Base-by-base conservation (phyloP, 2,329 filamentous ascomycete genomes). In the Ophiostoma populinum region DNA sequence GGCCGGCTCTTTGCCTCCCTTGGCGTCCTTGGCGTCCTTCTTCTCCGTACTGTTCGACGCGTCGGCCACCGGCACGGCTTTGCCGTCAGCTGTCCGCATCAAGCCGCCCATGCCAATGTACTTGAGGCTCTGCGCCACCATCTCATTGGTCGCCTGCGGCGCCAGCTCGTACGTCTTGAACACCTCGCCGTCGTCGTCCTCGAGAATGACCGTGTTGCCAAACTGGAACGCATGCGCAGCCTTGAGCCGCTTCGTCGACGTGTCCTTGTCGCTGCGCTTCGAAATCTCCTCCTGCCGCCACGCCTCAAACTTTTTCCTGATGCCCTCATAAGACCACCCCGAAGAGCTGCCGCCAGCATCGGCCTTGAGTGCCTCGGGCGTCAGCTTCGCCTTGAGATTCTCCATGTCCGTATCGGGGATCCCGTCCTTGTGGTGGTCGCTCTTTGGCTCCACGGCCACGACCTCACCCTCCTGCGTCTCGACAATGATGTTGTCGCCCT, bases 391-490 rank as follows among this genome's bases (percentile, higher is more conserved):
- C 8, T 44, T 40, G 31, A 31, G 42, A 30, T 33, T 46, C 39
- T 22, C 45, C 3, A 30, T n/a, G 17, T 42, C 34, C 6, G 28
- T 10, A 24, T 4, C 30, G 20, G 9, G 13, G 24, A 12, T 21
- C 6, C 6, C 32, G n/a, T 17, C 9, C 9, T 15, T 18, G 12
- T 28, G 17, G 1, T 9, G 7, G 3, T 19, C 15, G 3, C 7
- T 19, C 25, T 6, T n/a, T 27, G 68, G 55, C 43, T 75, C 64
- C 0, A 81, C 70, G 13, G 70, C 70, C 6, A 94, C 52, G 3
- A 94, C 86, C 36, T 94, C 86, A 7, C 87, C 87, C 38, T 93
- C 78, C 42, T 75, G 63, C 46, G 92, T 80, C 54, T 95, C 87
- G 37, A 92, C 72, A 6, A 94, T 59, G 25, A 90, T 67, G 16